phyloP scores from a whole-genome alignment of 352 stramenopile genomes.

The Sclerospora graminicola region DNA sequence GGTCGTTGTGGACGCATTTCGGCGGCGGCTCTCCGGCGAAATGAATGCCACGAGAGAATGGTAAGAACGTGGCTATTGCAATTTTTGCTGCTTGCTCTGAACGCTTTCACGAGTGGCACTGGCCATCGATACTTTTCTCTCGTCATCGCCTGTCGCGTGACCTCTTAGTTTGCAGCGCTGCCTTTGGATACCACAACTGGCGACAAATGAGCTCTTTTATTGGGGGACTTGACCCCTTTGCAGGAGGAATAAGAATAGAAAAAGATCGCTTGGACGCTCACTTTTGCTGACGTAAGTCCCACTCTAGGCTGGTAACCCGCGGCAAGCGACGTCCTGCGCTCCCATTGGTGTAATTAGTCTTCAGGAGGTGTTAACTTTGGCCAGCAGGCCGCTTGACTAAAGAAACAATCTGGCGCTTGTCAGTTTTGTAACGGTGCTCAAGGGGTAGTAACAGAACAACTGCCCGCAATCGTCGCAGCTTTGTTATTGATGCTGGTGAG shows the following conservation, averaged over 20 bases:
- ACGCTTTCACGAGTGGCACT: constrained; percentile 9
- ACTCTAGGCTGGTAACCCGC: not conserved
- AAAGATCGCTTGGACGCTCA: not conserved
- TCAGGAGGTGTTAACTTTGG: too few relatives aligned
- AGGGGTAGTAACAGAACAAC: too few relatives aligned
- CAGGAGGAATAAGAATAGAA: too few relatives aligned
- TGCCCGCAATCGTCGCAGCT: too few relatives aligned
- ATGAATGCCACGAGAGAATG: not conserved
- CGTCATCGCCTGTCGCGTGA: constrained; percentile 22
- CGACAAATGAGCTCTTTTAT: not conserved
- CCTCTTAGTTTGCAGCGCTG: constrained; percentile 21
- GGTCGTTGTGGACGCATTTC: constrained; percentile 3
- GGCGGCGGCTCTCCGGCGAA: constrained; percentile 1
- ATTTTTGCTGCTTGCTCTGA: too few relatives aligned
- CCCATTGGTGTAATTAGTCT: too few relatives aligned
- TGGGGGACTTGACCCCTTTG: not conserved
- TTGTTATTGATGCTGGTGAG: too few relatives aligned
- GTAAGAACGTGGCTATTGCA: constrained; percentile 4
- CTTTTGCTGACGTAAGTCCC: not conserved
- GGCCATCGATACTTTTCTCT: constrained; percentile 12
- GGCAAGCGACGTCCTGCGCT: too few relatives aligned
- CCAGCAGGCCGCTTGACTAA: too few relatives aligned
- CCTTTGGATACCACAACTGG: not conserved
- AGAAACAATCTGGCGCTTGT: too few relatives aligned
- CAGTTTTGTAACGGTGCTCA: too few relatives aligned